Evolutionary conservation across 1,139 yeast genomes (phyloP).

Genomic region (Sugiyamaella novakii): DNA sequence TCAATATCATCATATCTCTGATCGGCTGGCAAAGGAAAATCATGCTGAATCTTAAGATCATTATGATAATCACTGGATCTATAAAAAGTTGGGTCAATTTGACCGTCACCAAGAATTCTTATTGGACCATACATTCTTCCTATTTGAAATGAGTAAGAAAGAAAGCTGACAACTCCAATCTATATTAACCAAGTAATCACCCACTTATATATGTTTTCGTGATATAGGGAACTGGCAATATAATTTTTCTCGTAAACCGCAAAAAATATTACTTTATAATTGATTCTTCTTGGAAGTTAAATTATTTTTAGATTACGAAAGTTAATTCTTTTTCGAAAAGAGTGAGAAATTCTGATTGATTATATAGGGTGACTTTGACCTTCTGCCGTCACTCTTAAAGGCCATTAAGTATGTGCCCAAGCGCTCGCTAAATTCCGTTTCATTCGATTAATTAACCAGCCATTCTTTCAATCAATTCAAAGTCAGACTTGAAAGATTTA

Average conservation of each 20-base stretch:
- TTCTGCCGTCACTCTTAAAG: too few species aligned
- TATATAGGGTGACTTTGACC: not conserved
- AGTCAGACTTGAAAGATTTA: too few species aligned
- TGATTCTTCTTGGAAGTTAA: too few species aligned
- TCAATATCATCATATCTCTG: not conserved
- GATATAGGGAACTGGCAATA: too few species aligned
- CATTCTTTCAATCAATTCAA: not conserved
- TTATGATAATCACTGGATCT: slow-evolving; percentile 2
- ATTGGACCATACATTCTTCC: slow-evolving; percentile 10
- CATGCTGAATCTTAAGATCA: slow-evolving; percentile 1
- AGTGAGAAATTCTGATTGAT: not conserved
- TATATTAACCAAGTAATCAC: too few species aligned
- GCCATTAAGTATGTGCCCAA: slow-evolving; percentile 1
- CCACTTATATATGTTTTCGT: too few species aligned
- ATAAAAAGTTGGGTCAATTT: slow-evolving; percentile 3
- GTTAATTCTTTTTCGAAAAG: too few species aligned
- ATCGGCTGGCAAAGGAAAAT: not conserved
- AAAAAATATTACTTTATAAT: too few species aligned
- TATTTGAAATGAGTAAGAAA: too few species aligned
- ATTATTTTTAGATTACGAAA: too few species aligned
- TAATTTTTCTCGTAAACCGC: too few species aligned
- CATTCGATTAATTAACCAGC: slow-evolving; percentile 5
- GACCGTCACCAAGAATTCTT: slow-evolving; percentile 10
- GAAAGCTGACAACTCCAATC: too few species aligned
- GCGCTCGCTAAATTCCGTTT: slow-evolving; percentile 6